Percentiles rank a stretch among this genome's conserved stretches.
phyloP scores from a whole-genome alignment of 2,329 filamentous ascomycete genomes.

The Fusarium lyarnte region DNA sequence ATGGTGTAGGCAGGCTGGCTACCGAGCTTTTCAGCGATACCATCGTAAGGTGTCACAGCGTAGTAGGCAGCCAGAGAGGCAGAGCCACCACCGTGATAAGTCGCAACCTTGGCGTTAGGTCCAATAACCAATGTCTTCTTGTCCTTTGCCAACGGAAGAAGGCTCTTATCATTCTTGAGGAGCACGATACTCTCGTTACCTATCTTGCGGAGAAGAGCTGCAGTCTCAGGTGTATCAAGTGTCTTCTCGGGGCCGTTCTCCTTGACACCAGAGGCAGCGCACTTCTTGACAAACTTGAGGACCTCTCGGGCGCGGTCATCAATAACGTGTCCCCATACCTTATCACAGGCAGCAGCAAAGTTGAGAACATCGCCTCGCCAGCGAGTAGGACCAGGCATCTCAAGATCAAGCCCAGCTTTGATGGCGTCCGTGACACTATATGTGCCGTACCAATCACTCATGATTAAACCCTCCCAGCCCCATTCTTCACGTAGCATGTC shows the following conservation, averaged over 20 bases:
- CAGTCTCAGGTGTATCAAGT: constrained; percentile 68
- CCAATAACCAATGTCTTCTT: constrained; percentile 69
- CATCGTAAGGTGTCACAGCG: constrained; percentile 77
- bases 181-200: constrained; percentile 77
- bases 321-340: constrained; percentile 63
- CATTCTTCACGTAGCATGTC: constrained; percentile 65
- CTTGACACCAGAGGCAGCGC: constrained; percentile 61
- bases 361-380: constrained; percentile 62
- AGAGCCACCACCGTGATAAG: constrained; percentile 72
- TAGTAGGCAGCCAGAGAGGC: constrained; percentile 70
- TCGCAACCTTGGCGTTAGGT: constrained; percentile 65
- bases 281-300: constrained; percentile 68
- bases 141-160: constrained; percentile 71
- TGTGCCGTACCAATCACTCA: constrained; percentile 69
- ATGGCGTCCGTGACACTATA: constrained; percentile 63
- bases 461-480: constrained; percentile 66
- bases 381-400: constrained; percentile 67
- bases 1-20: constrained; percentile 61
- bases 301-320: constrained; percentile 68
- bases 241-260: constrained; percentile 64
- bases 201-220: constrained; percentile 70
- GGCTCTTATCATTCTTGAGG: constrained; percentile 73
- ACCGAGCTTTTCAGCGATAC: constrained; percentile 66
- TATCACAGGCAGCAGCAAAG: constrained; percentile 64
- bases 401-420: constrained; percentile 64